Evolutionary conservation across 2,329 filamentous ascomycete genomes (phyloP).

Genomic region (Biscogniauxia marginata): DNA sequence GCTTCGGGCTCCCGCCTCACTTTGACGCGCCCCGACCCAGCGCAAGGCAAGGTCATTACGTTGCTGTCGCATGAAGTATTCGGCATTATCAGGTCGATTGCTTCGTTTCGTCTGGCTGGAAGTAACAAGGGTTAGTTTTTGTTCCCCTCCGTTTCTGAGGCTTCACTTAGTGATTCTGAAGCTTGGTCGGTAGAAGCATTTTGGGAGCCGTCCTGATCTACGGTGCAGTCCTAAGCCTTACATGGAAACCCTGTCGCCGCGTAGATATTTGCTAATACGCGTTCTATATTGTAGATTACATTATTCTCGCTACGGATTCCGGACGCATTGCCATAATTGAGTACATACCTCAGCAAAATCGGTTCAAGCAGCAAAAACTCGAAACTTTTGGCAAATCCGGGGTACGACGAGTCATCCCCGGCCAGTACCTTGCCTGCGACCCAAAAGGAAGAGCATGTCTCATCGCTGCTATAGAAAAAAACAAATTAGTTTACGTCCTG

Average conservation of each 20-base stretch:
- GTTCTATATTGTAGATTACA: slow-evolving; percentile 67
- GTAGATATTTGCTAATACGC: slow-evolving; percentile 21
- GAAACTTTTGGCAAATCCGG: slow-evolving; percentile 99
- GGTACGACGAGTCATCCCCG: slow-evolving; percentile 86
- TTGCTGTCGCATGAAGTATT: slow-evolving; percentile 92
- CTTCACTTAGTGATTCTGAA: slow-evolving; percentile 73
- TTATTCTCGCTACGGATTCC: slow-evolving; percentile 93
- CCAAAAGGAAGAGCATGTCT: slow-evolving; percentile 94
- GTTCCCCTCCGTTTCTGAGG: slow-evolving; percentile 40
- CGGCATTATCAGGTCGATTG: slow-evolving; percentile 87
- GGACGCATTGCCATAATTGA: slow-evolving; percentile 93
- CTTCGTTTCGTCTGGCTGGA: slow-evolving; percentile 87
- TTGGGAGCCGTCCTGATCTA: slow-evolving; percentile 23
- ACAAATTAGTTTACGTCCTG: slow-evolving; percentile 98
- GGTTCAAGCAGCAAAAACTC: slow-evolving; percentile 84
- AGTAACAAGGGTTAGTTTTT: slow-evolving; percentile 86
- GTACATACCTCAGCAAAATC: slow-evolving; percentile 82
- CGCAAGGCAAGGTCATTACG: slow-evolving; percentile 81
- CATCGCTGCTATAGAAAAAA: slow-evolving; percentile 94
- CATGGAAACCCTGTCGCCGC: slow-evolving; percentile 13
- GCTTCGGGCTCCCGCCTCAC: slow-evolving; percentile 88
- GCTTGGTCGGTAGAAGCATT: slow-evolving; percentile 51
- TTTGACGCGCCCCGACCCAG: slow-evolving; percentile 81
- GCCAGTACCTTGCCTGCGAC: slow-evolving; percentile 93
- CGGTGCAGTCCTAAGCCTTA: slow-evolving; percentile 21